Percentiles rank a stretch among this genome's conserved stretches.
Evolutionary conservation across 208 protist species (phyloP).

Genomic region (Leishmania braziliensis): DNA sequence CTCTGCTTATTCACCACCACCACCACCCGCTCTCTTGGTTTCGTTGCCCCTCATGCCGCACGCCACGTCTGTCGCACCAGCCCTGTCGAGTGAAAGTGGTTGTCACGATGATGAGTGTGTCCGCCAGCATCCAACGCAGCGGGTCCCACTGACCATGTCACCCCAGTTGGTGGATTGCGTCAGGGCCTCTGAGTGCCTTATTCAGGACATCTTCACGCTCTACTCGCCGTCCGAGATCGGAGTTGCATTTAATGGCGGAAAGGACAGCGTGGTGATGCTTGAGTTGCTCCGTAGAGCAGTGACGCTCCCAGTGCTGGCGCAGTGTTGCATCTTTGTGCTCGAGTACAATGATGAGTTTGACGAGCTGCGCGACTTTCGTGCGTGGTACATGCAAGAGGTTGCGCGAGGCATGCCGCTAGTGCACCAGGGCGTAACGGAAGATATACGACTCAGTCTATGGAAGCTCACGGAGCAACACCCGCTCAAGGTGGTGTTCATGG

Average conservation of each 20-base stretch:
- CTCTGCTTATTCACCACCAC: not conserved
- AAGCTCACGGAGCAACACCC: constrained; percentile 39
- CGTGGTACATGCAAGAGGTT: constrained; percentile 41
- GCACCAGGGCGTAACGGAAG: constrained; percentile 24
- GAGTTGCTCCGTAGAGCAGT: constrained; percentile 65
- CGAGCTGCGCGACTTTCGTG: constrained; percentile 73
- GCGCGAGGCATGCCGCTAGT: constrained; percentile 38
- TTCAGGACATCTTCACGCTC: constrained; percentile 36
- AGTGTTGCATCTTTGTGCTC: constrained; percentile 67
- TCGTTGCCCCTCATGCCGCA: not conserved
- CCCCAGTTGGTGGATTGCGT: constrained; percentile 12
- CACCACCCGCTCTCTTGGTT: not conserved
- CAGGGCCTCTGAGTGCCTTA: constrained; percentile 31
- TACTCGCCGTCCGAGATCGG: constrained; percentile 62
- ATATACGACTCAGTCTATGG: constrained; percentile 67
- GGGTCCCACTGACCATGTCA: not conserved
- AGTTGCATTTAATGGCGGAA: constrained; percentile 92
- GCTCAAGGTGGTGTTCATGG: constrained; percentile 84
- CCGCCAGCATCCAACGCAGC: not conserved
- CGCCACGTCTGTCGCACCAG: not conserved
- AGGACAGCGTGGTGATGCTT: constrained; percentile 89
- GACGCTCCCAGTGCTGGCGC: constrained; percentile 34
- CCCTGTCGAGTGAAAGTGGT: not conserved
- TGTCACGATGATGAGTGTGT: not conserved
- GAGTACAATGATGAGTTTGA: constrained; percentile 67